A percentile compares a stretch with the other conserved stretches of the same genome.
phyloP scores from a whole-genome alignment of 129 eudicot species.

The Solidago caesia region DNA sequence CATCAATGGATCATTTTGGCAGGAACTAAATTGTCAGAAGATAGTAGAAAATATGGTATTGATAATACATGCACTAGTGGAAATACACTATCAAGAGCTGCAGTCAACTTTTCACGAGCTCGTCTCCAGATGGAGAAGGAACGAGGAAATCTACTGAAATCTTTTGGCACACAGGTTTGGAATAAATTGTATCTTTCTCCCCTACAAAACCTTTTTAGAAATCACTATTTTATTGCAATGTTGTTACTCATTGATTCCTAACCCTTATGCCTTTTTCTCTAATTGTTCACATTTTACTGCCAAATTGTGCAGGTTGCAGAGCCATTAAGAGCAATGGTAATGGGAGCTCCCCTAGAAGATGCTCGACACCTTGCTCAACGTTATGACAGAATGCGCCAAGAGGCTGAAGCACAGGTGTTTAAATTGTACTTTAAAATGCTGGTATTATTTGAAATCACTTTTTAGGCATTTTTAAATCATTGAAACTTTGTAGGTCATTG shows the following conservation, averaged over 20 bases:
- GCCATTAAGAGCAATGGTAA: constrained; percentile 90
- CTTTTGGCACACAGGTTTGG: constrained; percentile 84
- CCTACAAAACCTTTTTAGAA: neutral
- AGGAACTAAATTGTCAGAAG: constrained; percentile 92
- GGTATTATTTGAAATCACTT: neutral
- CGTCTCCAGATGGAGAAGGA: constrained; percentile 86
- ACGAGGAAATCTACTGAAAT: constrained; percentile 66
- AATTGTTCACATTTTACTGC: neutral
- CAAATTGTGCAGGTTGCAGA: constrained; percentile 73
- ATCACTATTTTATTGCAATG: neutral
- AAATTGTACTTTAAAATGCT: constrained; percentile 1
- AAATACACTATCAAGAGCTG: constrained; percentile 68
- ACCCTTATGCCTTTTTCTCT: neutral
- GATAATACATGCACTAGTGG: constrained; percentile 96
- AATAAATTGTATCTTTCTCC: neutral
- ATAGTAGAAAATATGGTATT: constrained; percentile 83
- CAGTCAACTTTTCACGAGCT: constrained; percentile 70
- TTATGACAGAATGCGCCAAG: constrained; percentile 90
- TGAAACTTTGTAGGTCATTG: constrained; percentile 63
- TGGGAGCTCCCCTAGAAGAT: constrained; percentile 96
- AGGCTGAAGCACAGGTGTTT: constrained; percentile 91
- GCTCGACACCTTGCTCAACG: constrained; percentile 97
- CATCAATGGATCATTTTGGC: constrained; percentile 18
- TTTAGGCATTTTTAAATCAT: neutral
- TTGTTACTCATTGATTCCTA: constrained; percentile 6